A percentile compares a stretch with the other conserved stretches of the same genome.
Evolutionary conservation across 768 basidiomycete genomes (phyloP).

Genomic region (Kwoniella sp.): DNA sequence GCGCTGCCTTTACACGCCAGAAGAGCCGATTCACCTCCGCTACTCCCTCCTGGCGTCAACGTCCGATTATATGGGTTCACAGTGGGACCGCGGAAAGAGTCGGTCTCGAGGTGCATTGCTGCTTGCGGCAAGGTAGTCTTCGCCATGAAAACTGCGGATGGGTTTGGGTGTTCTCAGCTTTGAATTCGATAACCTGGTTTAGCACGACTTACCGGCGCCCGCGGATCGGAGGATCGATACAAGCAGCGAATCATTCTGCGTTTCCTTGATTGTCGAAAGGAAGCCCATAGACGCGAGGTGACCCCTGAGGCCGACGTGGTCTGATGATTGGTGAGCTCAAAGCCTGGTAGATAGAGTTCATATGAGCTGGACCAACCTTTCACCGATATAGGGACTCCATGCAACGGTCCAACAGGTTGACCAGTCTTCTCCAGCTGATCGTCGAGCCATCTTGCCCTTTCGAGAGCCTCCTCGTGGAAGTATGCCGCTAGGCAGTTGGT

Average conservation of each 20-base stretch:
- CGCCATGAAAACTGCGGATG: constrained; percentile 31
- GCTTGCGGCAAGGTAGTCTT: constrained; percentile 44
- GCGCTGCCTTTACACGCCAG: constrained; percentile 16
- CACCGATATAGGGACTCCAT: constrained; percentile 42
- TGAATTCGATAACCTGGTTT: too few species aligned
- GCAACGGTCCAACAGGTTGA: constrained; percentile 36
- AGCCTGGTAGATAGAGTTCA: not conserved
- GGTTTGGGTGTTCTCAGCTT: not conserved
- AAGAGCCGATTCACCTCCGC: constrained; percentile 48
- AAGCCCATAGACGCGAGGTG: constrained; percentile 29
- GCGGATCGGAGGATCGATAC: constrained; percentile 28
- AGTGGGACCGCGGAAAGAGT: constrained; percentile 34
- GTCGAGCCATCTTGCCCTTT: constrained; percentile 34
- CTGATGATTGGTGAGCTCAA: constrained; percentile 42
- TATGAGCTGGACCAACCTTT: constrained; percentile 23
- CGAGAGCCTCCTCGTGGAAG: constrained; percentile 32
- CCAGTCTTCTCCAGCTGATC: constrained; percentile 28
- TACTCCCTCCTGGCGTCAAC: constrained; percentile 40
- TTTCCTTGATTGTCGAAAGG: constrained; percentile 22
- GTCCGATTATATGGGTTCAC: constrained; percentile 41
- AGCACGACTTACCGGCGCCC: constrained; percentile 37
- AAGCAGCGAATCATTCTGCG: constrained; percentile 23
- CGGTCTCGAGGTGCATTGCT: constrained; percentile 48
- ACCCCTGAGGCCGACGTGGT: constrained; percentile 53
- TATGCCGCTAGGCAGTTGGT: constrained; percentile 52